Base-by-base conservation (phyloP, 2,329 filamentous ascomycete genomes). In the Microsporum audouinii region DNA sequence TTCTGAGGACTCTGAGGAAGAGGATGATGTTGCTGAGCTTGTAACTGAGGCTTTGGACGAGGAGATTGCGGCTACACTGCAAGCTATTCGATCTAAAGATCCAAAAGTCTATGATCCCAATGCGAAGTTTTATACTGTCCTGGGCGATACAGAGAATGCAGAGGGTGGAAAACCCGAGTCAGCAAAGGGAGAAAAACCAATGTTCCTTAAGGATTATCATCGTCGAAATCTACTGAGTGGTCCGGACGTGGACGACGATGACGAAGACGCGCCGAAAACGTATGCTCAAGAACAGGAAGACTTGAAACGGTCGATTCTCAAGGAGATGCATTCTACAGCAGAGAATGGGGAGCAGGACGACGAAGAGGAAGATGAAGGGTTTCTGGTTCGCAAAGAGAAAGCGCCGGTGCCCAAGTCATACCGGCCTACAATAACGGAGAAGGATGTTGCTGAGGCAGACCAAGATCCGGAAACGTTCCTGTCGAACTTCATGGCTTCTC, bases 401-500 rank as follows among this genome's bases (percentile, higher is more conserved):
- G 66, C 74, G 47, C 63, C 69, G 66, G 58, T 70, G 12, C 65
- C 65, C 31, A 64, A 63, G 14, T 64, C 65, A 8, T 62, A 72
- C 27, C 77, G 73, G 14, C 55, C 55, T 17, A 70, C 79, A 60
- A 79, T 81, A 43, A 71, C 85, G 4, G 79, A 89, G 60, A 68
- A 82, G 10, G 87, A 94, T 67, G 78, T 96, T 49, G 80, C 84
- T 56, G 82, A 83, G 62, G 91, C 94, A 41, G 88, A 96, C 69
- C 88, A 89, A 72, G 86, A 99, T 71, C 94, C 92, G 0, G 92
- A 97, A 70, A 87, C 83, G 0, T 99, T 90, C 72, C 78, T 99
- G n/a, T 92, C 89, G 60, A 96, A 96, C 73, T 99, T 96, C 76
- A 84, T 99, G 82, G 83, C 88, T n/a, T 83, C 91, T 5, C 85